phyloP scores from a whole-genome alignment of 345 rosid species.

The Erysimum cheiranthoides region DNA sequence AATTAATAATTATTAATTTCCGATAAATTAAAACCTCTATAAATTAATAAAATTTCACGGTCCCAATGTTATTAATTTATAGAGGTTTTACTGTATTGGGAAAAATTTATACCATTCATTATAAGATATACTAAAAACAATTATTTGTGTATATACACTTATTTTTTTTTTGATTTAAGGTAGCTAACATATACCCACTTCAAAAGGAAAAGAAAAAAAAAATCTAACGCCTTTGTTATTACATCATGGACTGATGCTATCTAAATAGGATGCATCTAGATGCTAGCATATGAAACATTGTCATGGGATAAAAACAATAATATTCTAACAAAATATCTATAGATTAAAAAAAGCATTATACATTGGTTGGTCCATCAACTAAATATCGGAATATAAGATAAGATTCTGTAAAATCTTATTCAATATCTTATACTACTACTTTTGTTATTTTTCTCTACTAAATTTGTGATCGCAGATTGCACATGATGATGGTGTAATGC shows the following conservation, averaged over 20 bases:
- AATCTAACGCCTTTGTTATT: background rate
- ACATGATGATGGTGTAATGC: conserved; percentile 46
- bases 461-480: conserved; percentile 40
- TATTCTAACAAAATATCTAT: conserved; percentile 13
- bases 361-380: conserved; percentile 38
- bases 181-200: too few species aligned
- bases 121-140: background rate
- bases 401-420: conserved; percentile 43
- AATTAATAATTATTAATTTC: too few species aligned
- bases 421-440: conserved; percentile 31
- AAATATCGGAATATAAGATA: conserved; percentile 42
- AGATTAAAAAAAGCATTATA: background rate
- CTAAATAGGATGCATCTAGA: conserved; percentile 27
- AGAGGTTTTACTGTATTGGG: too few species aligned
- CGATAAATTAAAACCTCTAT: too few species aligned
- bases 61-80: too few species aligned
- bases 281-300: conserved; percentile 21
- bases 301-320: background rate
- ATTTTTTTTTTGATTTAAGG: background rate
- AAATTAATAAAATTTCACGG: too few species aligned
- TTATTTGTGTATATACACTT: background rate
- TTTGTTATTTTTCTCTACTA: conserved; percentile 8
- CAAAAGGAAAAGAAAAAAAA: background rate
- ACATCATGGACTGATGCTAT: conserved; percentile 28
- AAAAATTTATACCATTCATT: background rate